Conservation (phyloP, 306 rosid genomes). For the Inga leiocalycina region DNA sequence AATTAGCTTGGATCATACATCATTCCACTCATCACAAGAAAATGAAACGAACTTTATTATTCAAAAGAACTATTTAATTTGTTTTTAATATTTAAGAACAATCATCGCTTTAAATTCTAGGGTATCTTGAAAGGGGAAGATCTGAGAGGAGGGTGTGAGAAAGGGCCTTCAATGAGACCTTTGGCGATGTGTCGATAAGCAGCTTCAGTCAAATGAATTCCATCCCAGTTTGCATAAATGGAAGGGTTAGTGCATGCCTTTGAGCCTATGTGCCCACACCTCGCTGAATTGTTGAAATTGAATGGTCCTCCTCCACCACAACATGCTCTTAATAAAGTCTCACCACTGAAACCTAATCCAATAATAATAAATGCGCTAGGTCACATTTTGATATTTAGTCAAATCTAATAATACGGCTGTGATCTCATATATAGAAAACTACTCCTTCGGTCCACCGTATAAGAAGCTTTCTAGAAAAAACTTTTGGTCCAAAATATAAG, state of each 20-base stretch:
- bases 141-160: slow-evolving; percentile 47
- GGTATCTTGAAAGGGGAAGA: slow-evolving; percentile 27
- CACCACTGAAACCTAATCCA: slow-evolving; percentile 43
- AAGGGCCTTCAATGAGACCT: slow-evolving; percentile 49
- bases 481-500: background rate
- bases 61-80: background rate
- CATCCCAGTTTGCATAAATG: slow-evolving; percentile 63
- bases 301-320: slow-evolving; percentile 84
- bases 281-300: slow-evolving; percentile 62
- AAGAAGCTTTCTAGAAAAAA: no score
- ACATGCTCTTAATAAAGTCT: slow-evolving; percentile 46
- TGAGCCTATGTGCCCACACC: slow-evolving; percentile 57
- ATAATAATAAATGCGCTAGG: background rate
- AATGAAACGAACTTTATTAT: background rate
- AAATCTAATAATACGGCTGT: background rate
- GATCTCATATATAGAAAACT: no score
- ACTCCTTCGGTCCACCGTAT: no score
- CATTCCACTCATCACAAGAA: background rate
- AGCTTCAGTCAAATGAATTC: slow-evolving; percentile 52
- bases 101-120: background rate
- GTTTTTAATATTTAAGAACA: background rate
- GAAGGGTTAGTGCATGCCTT: slow-evolving; percentile 54
- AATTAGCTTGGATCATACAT: background rate
- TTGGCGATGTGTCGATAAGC: slow-evolving; percentile 42
- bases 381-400: background rate